These are phyloP conservation scores for Psilocybe sp. DNA, from an alignment of 768 basidiomycete species.

Conservation along the genomic window DNA sequence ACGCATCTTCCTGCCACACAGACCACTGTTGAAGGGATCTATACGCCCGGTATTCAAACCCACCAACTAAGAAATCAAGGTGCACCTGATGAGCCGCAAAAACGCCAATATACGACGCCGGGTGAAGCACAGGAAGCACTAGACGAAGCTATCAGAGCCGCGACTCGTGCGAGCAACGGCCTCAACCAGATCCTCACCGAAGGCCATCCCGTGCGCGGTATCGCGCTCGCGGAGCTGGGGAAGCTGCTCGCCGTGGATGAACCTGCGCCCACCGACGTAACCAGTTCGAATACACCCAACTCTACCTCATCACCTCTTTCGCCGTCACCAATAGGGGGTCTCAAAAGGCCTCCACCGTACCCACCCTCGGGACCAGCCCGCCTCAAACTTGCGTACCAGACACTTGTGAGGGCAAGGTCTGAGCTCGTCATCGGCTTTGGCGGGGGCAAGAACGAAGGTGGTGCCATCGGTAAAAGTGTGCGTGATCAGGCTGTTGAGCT, in stretches of 20 bases:
- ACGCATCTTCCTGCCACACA: conserved; percentile 32
- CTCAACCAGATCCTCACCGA: conserved; percentile 47
- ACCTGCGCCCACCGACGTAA: conserved; percentile 36
- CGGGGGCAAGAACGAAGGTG: conserved; percentile 56
- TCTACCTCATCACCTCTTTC: too few relatives aligned
- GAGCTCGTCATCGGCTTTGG: conserved; percentile 77
- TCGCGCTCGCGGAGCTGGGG: conserved; percentile 76
- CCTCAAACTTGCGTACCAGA: conserved; percentile 62
- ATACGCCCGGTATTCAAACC: conserved; percentile 21
- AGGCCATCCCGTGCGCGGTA: conserved; percentile 76
- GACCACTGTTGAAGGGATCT: conserved; percentile 20
- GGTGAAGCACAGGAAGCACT: conserved; percentile 47
- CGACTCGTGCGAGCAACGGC: conserved; percentile 53
- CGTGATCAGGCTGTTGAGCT: conserved; percentile 56
- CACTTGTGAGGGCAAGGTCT: conserved; percentile 55
- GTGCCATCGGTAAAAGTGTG: conserved; percentile 63
- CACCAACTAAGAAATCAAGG: background rate
- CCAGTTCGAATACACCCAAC: background rate
- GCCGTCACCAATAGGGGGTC: too few relatives aligned
- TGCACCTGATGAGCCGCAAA: background rate
- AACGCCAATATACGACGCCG: conserved; percentile 1
- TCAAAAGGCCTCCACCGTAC: conserved; percentile 28
- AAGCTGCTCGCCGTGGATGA: conserved; percentile 83
- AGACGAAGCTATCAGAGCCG: conserved; percentile 61
- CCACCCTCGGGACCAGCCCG: conserved; percentile 68